Percentiles rank a stretch among this genome's conserved stretches.
Conservation (phyloP, 352 stramenopile species). For the Phytophthora tentaculata region DNA sequence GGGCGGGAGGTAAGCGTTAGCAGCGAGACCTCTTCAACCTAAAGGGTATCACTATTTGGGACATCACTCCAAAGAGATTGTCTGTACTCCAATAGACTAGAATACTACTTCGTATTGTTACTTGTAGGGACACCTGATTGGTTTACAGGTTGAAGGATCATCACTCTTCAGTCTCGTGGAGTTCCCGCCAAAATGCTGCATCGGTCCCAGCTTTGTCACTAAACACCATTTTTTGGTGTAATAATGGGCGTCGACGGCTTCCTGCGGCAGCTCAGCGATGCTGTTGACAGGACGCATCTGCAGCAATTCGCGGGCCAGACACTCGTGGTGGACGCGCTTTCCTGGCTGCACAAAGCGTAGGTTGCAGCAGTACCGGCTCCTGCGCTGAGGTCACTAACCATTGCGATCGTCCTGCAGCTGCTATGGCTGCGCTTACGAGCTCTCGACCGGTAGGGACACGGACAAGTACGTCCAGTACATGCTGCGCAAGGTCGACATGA, state of each 20-base stretch:
- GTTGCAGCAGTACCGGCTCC: conserved; percentile 9
- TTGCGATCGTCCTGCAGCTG: conserved; percentile 44
- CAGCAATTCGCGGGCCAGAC: conserved; percentile 56
- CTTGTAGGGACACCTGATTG: too few relatives aligned
- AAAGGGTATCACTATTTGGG: too few relatives aligned
- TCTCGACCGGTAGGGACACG: conserved; percentile 66
- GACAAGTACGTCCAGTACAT: conserved; percentile 78
- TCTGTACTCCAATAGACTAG: too few relatives aligned
- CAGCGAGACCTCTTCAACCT: too few relatives aligned
- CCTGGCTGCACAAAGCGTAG: conserved; percentile 85
- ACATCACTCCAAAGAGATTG: too few relatives aligned
- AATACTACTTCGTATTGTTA: too few relatives aligned
- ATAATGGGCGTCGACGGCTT: conserved; percentile 80
- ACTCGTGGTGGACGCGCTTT: conserved; percentile 75
- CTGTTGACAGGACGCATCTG: conserved; percentile 60
- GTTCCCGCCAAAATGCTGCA: conserved; percentile 31
- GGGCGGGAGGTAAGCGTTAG: too few relatives aligned
- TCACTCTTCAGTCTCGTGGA: background rate
- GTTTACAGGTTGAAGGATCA: background rate
- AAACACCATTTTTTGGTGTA: too few relatives aligned
- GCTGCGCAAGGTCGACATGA: conserved; percentile 75
- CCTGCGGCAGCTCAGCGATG: conserved; percentile 64
- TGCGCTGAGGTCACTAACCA: conserved; percentile 2
- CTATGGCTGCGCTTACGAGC: conserved; percentile 80
- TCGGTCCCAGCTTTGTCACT: conserved; percentile 3